Percentiles rank a stretch among this genome's conserved stretches.
Evolutionary conservation across 257 asterid species (phyloP).

Genomic region (Capsicum chinense): DNA sequence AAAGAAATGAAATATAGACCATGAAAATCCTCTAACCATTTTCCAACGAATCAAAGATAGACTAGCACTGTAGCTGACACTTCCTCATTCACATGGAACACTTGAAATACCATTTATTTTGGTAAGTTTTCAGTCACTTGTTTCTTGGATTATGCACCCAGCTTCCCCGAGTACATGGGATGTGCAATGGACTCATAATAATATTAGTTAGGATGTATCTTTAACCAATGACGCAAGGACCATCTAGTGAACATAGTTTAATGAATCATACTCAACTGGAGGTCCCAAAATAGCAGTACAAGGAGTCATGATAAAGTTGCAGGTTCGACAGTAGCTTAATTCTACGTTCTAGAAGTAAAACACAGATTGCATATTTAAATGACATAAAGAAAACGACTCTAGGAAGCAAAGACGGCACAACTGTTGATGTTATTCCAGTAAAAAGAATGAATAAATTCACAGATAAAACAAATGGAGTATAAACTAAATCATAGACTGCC

Average conservation of each 20-base stretch:
- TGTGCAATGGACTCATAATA: neutral
- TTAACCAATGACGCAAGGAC: neutral
- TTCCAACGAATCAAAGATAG: conserved; percentile 10
- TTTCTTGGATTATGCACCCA: neutral
- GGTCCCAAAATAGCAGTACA: neutral
- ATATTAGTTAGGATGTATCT: neutral
- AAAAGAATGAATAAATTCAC: neutral
- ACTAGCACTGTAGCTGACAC: conserved; percentile 6
- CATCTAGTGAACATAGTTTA: conserved; percentile 13
- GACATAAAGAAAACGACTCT: conserved; percentile 5
- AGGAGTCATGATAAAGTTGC: neutral
- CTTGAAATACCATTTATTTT: neutral
- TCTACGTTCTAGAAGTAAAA: neutral
- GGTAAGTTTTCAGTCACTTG: neutral
- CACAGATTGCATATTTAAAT: conserved; percentile 18
- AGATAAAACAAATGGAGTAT: neutral
- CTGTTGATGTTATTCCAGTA: neutral
- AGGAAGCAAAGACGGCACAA: conserved; percentile 13
- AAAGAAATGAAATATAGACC: conserved; percentile 5
- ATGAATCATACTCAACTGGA: conserved; percentile 16
- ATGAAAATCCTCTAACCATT: neutral
- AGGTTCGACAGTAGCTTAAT: neutral
- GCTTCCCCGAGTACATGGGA: neutral
- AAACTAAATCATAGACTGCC: neutral
- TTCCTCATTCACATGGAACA: neutral